Percentiles rank a stretch among this genome's conserved stretches.
These are phyloP conservation scores for Peronosclerospora sorghi DNA, from an alignment of 352 stramenopile genomes.

Conservation along the genomic window DNA sequence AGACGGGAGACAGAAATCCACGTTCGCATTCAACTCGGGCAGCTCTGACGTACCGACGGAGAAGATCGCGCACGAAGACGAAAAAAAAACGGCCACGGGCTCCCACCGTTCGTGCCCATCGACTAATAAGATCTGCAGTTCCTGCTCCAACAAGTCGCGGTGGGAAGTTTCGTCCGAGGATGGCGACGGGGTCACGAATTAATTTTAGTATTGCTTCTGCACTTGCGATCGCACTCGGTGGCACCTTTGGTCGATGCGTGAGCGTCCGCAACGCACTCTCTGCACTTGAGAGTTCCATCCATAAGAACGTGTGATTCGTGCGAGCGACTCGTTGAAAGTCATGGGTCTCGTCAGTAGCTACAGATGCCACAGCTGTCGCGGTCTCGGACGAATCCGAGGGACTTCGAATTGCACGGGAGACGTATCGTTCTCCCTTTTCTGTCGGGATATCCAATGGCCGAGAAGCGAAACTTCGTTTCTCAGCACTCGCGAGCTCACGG, in stretches of 20 bases:
- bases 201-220: slow-evolving; percentile 29
- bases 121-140: slow-evolving; percentile 39
- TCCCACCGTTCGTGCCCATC: slow-evolving; percentile 63
- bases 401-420: slow-evolving; percentile 16
- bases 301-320: not conserved
- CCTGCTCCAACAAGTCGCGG: slow-evolving; percentile 33
- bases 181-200: not conserved
- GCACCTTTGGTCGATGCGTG: slow-evolving; percentile 55
- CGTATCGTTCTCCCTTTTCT: too few relatives aligned
- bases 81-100: slow-evolving; percentile 48
- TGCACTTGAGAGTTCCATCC: slow-evolving; percentile 59
- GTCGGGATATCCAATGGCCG: slow-evolving; percentile 17
- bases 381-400: slow-evolving; percentile 10
- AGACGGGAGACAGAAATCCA: slow-evolving; percentile 8
- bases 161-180: slow-evolving; percentile 6
- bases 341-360: slow-evolving; percentile 14
- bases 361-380: slow-evolving; percentile 3
- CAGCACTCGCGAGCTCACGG: slow-evolving; percentile 37
- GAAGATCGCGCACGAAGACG: slow-evolving; percentile 45
- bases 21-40: slow-evolving; percentile 17
- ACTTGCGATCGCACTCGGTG: slow-evolving; percentile 26
- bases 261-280: slow-evolving; percentile 65
- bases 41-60: slow-evolving; percentile 28
- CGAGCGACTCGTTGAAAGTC: too few relatives aligned
- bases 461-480: slow-evolving; percentile 20